Conservation (phyloP, 1,139 yeast genomes). For the Lodderomyces elongisporus region DNA sequence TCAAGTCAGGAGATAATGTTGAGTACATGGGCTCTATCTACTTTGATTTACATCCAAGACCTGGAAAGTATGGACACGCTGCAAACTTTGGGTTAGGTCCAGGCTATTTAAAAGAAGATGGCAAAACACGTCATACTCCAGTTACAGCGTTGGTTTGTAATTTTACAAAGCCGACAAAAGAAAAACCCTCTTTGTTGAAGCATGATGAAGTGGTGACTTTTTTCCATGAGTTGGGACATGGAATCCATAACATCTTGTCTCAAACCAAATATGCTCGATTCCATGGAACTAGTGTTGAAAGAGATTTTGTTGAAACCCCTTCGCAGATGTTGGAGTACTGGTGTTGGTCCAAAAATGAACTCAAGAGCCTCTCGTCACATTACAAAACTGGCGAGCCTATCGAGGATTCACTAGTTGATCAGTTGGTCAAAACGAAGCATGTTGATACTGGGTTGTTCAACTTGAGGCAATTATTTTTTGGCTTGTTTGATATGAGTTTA, state of each 20-base stretch:
- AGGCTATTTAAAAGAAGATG: conserved; percentile 49
- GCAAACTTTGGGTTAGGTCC: conserved; percentile 71
- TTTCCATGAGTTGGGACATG: conserved; percentile 90
- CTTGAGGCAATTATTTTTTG: conserved; percentile 73
- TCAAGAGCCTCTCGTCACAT: conserved; percentile 59
- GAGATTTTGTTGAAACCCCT: conserved; percentile 89
- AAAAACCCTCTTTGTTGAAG: conserved; percentile 69
- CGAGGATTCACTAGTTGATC: conserved; percentile 53
- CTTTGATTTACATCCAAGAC: conserved; percentile 80
- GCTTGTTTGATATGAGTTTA: conserved; percentile 67
- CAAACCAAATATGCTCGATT: conserved; percentile 60
- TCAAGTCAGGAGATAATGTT: conserved; percentile 39
- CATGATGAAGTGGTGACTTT: conserved; percentile 79
- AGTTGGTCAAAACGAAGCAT: conserved; percentile 62
- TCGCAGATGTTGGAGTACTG: conserved; percentile 87
- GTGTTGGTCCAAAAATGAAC: conserved; percentile 71
- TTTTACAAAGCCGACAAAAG: conserved; percentile 69
- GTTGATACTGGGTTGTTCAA: conserved; percentile 70
- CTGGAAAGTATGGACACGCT: conserved; percentile 83
- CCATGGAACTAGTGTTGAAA: conserved; percentile 70
- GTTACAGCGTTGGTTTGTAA: conserved; percentile 80
- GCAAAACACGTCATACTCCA: conserved; percentile 54
- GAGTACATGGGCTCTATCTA: conserved; percentile 74
- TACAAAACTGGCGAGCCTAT: conserved; percentile 58
- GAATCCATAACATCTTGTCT: conserved; percentile 73